Evolutionary conservation across 2,329 filamentous ascomycete genomes (phyloP).

Genomic region (Colletotrichum destructivum): DNA sequence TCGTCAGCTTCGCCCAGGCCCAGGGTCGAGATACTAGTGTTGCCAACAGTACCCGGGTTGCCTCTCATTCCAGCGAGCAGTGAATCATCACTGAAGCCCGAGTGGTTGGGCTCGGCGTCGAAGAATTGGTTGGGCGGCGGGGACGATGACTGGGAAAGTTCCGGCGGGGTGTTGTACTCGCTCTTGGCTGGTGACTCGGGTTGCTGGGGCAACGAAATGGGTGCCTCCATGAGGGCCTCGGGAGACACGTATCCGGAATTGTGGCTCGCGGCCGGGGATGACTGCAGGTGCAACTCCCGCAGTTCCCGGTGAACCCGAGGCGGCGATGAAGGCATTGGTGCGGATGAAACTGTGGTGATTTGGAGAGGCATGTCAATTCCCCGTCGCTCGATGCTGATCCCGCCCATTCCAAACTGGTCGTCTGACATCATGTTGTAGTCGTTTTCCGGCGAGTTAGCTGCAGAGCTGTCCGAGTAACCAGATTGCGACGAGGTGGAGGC

Average conservation of each 20-base stretch:
- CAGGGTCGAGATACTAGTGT: slow-evolving; percentile 41
- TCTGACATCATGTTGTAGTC: slow-evolving; percentile 57
- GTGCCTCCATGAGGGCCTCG: slow-evolving; percentile 58
- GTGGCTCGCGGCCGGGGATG: slow-evolving; percentile 60
- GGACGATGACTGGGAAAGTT: slow-evolving; percentile 73
- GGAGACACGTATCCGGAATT: slow-evolving; percentile 65
- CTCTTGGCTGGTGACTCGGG: slow-evolving; percentile 67
- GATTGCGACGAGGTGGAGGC: slow-evolving; percentile 66
- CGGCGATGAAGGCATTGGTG: slow-evolving; percentile 54
- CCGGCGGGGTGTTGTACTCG: slow-evolving; percentile 71
- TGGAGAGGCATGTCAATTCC: slow-evolving; percentile 45
- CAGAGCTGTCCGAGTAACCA: slow-evolving; percentile 71
- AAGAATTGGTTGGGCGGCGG: slow-evolving; percentile 67
- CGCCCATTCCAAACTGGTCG: slow-evolving; percentile 62
- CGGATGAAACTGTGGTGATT: slow-evolving; percentile 61
- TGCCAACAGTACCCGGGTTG: slow-evolving; percentile 22
- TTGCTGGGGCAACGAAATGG: slow-evolving; percentile 50
- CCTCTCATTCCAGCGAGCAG: slow-evolving; percentile 48
- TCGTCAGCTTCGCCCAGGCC: slow-evolving; percentile 59
- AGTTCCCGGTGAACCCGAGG: slow-evolving; percentile 53
- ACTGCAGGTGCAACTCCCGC: slow-evolving; percentile 50
- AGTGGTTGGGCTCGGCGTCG: slow-evolving; percentile 59
- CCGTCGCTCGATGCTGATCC: slow-evolving; percentile 46
- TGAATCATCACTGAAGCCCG: slow-evolving; percentile 49
- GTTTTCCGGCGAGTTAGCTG: slow-evolving; percentile 66